These are phyloP conservation scores for Naematelia encephala DNA, from an alignment of 768 basidiomycete genomes.

Conservation along the genomic window DNA sequence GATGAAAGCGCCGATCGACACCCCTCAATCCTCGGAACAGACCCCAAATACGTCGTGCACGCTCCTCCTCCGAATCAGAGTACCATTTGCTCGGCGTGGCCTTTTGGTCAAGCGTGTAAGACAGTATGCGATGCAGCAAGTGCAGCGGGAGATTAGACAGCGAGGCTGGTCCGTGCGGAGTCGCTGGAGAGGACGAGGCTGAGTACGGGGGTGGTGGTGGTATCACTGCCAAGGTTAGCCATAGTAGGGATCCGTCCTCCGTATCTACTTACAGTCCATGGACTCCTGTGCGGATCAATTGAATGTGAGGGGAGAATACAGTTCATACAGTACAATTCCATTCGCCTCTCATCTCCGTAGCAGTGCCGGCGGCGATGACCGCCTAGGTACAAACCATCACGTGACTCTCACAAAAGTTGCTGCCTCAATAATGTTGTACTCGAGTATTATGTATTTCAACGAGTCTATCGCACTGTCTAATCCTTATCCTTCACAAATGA, in stretches of 20 bases:
- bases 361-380: not conserved
- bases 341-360: not conserved
- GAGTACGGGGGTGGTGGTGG: conserved; percentile 6
- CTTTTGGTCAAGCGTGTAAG: conserved; percentile 23
- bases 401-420: not conserved
- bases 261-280: no score
- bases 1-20: conserved; percentile 35
- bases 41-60: conserved; percentile 30
- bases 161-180: not conserved
- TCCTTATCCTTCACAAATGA: not conserved
- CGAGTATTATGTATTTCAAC: not conserved
- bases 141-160: conserved; percentile 27
- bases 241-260: not conserved
- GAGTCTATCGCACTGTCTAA: not conserved
- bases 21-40: conserved; percentile 31
- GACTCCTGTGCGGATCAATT: no score
- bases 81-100: conserved; percentile 30
- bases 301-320: no score
- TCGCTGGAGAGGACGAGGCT: not conserved
- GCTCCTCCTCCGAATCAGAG: conserved; percentile 31
- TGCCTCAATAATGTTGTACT: no score
- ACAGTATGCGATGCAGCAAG: conserved; percentile 28
- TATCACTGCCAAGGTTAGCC: not conserved
- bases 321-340: not conserved
- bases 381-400: not conserved